Evolutionary conservation across 176 grass and related monocot genomes (phyloP).

Genomic region (maize (Zea mays)): Zm-B73-REFERENCE-NAM-5.0 NC_050103.1:38417501-38418000

Average conservation of each 20-base stretch:
- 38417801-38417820: constrained; percentile 17
- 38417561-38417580: background rate
- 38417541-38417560: background rate
- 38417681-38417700: too few species aligned
- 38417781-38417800: background rate
- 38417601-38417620: background rate
- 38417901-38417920: constrained; percentile 99
- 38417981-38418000: constrained; percentile 6
- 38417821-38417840: constrained; percentile 45
- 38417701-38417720: background rate
- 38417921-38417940: constrained; percentile 98
- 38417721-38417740: background rate
- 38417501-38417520: background rate
- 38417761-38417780: constrained; percentile 7
- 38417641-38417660: background rate
- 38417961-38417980: constrained; percentile 17
- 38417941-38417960: constrained; percentile 85
- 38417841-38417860: constrained; percentile 73
- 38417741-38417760: background rate
- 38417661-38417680: background rate
- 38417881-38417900: constrained; percentile 92
- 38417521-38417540: background rate
- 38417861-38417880: constrained; percentile 87
- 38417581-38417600: background rate
- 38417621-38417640: background rate